A percentile compares a stretch with the other conserved stretches of the same genome.
phyloP scores from a whole-genome alignment of 148 eudicot species.

The Vaccinium corymbosum region DNA sequence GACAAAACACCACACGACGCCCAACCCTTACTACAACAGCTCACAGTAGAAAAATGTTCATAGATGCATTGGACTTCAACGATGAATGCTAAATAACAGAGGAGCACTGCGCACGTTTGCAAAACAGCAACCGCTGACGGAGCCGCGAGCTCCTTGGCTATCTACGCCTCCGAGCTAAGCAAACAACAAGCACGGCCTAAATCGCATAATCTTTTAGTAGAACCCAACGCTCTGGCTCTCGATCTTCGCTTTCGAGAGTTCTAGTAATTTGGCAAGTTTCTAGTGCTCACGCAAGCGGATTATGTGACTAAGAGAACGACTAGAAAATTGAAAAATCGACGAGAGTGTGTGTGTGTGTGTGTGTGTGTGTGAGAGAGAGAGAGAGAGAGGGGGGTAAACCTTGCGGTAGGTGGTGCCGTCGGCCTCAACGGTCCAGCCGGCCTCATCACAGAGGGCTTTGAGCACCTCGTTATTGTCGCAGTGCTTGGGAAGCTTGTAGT shows the following conservation, averaged over 20 bases:
- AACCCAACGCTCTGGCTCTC: no score
- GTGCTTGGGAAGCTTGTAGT: slow-evolving; percentile 52
- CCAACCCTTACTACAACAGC: not conserved
- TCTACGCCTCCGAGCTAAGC: no score
- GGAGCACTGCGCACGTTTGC: not conserved
- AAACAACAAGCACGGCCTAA: not conserved
- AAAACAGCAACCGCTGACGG: not conserved
- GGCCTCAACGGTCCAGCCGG: slow-evolving; percentile 59
- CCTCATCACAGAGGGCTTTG: slow-evolving; percentile 55
- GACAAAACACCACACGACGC: no score
- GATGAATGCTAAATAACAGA: not conserved
- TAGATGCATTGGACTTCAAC: not conserved
- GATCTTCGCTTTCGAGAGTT: no score
- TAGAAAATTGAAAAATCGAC: no score
- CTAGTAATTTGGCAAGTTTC: no score
- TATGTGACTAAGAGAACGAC: no score
- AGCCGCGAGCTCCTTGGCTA: not conserved
- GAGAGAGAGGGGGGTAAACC: slow-evolving; percentile 22
- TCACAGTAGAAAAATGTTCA: not conserved
- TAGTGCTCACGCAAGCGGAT: no score
- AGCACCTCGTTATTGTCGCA: slow-evolving; percentile 66
- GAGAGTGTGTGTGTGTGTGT: no score
- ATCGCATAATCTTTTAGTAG: no score
- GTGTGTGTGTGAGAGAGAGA: not conserved
- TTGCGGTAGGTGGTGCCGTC: slow-evolving; percentile 68